Percentiles rank a stretch among this genome's conserved stretches.
Conservation (phyloP, 441 rosid genomes). For the Euphorbia schlechtendalii region DNA sequence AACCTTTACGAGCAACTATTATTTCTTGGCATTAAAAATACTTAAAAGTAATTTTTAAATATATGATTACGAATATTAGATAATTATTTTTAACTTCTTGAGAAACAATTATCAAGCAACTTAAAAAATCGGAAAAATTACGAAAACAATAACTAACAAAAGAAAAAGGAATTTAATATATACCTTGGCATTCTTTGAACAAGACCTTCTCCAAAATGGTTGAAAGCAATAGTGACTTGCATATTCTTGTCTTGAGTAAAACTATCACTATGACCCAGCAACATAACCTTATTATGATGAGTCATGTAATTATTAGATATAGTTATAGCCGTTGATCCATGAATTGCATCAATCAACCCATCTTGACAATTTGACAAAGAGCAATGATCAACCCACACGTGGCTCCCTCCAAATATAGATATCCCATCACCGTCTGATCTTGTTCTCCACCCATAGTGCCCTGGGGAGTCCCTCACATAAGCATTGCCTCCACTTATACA, state of each 20-base stretch:
- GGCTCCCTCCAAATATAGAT: conserved; percentile 81
- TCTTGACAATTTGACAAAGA: conserved; percentile 71
- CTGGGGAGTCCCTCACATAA: conserved; percentile 61
- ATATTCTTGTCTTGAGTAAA: conserved; percentile 67
- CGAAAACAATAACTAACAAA: too few relatives aligned
- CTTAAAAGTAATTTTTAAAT: too few relatives aligned
- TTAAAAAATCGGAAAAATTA: too few relatives aligned
- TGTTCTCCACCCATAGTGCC: conserved; percentile 70
- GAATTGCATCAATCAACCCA: conserved; percentile 76
- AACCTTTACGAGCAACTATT: too few relatives aligned
- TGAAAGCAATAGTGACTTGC: conserved; percentile 94
- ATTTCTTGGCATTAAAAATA: too few relatives aligned
- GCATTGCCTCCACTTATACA: conserved; percentile 87
- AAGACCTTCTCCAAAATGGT: too few relatives aligned
- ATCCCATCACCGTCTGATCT: conserved; percentile 86
- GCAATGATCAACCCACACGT: conserved; percentile 87
- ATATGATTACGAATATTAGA: too few relatives aligned
- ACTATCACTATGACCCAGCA: conserved; percentile 73
- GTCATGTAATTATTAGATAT: conserved; percentile 81
- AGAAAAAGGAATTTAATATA: not conserved
- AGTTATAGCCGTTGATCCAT: conserved; percentile 84
- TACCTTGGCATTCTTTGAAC: conserved; percentile 97
- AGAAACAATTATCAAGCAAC: too few relatives aligned
- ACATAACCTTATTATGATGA: conserved; percentile 83
- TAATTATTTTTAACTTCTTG: too few relatives aligned